phyloP scores from a whole-genome alignment of 192 early-diverging fungal genomes.

The Haplosporangium gracile region DNA sequence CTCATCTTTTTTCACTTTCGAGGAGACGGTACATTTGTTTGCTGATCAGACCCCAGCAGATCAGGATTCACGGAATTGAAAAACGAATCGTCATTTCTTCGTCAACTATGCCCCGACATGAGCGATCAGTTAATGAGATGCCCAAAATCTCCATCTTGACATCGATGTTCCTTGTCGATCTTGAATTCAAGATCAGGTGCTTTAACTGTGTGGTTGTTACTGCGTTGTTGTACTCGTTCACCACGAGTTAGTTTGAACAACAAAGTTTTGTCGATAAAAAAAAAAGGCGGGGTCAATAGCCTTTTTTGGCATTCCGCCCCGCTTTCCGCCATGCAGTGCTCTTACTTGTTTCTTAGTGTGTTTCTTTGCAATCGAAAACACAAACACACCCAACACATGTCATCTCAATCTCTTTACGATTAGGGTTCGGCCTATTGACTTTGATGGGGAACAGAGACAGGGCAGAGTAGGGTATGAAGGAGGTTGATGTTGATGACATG shows the following conservation, averaged over 20 bases:
- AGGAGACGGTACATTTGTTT: neutral
- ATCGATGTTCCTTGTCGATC: neutral
- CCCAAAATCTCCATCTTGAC: too few relatives aligned
- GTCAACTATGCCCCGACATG: neutral
- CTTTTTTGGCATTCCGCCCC: conserved; percentile 21
- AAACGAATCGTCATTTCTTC: neutral
- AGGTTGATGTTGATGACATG: neutral
- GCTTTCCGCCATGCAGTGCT: neutral
- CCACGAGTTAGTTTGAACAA: neutral
- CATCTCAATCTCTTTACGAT: neutral
- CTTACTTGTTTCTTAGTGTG: neutral
- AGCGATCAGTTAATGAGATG: too few relatives aligned
- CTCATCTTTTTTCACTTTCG: neutral
- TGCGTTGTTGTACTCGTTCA: too few relatives aligned
- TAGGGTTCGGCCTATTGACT: neutral
- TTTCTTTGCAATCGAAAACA: neutral
- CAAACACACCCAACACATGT: conserved; percentile 10
- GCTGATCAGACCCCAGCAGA: neutral
- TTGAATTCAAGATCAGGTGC: too few relatives aligned
- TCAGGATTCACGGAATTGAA: neutral
- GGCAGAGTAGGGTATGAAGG: too few relatives aligned
- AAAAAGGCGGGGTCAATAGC: conserved; percentile 29
- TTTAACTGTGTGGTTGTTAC: too few relatives aligned
- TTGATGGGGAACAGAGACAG: neutral
- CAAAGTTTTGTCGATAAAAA: neutral